Evolutionary conservation across 192 early-diverging fungal species (phyloP).

Genomic region (Helicostylum pulchrum): DNA sequence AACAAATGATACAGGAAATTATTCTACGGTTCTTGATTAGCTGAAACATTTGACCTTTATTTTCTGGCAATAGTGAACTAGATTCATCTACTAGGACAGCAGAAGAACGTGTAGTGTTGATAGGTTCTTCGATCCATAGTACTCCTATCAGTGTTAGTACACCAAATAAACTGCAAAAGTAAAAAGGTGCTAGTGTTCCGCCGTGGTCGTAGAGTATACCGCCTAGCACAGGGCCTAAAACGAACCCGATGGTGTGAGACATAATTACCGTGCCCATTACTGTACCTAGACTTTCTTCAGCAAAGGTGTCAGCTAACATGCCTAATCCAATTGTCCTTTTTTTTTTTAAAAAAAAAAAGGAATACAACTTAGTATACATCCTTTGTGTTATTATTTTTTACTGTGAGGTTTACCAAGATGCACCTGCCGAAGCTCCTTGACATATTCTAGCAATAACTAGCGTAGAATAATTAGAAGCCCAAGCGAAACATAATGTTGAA

Average conservation of each 20-base stretch:
- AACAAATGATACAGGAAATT: too few relatives aligned
- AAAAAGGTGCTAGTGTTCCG: conserved; percentile 64
- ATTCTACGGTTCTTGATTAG: too few relatives aligned
- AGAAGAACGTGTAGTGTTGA: too few relatives aligned
- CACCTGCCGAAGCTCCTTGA: conserved; percentile 68
- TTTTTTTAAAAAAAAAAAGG: not conserved
- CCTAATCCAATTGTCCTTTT: conserved; percentile 59
- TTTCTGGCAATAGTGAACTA: too few relatives aligned
- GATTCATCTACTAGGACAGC: too few relatives aligned
- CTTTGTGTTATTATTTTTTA: not conserved
- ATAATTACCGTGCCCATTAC: conserved; percentile 69
- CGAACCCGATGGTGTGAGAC: conserved; percentile 62
- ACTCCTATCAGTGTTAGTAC: conserved; percentile 55
- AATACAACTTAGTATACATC: not conserved
- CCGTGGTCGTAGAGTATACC: conserved; percentile 61
- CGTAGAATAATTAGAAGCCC: conserved; percentile 57
- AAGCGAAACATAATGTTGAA: not conserved
- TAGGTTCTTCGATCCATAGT: conserved; percentile 59
- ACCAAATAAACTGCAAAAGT: conserved; percentile 59
- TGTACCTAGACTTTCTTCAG: conserved; percentile 53
- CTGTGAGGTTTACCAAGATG: conserved; percentile 49
- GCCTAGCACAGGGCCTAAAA: conserved; percentile 65
- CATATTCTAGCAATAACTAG: conserved; percentile 63
- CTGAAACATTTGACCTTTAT: too few relatives aligned
- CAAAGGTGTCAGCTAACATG: conserved; percentile 71